Evolutionary conservation across 345 rosid genomes (phyloP), one percentile per base, ranked within the genome.

Genomic region (Brassica cretica): DNA sequence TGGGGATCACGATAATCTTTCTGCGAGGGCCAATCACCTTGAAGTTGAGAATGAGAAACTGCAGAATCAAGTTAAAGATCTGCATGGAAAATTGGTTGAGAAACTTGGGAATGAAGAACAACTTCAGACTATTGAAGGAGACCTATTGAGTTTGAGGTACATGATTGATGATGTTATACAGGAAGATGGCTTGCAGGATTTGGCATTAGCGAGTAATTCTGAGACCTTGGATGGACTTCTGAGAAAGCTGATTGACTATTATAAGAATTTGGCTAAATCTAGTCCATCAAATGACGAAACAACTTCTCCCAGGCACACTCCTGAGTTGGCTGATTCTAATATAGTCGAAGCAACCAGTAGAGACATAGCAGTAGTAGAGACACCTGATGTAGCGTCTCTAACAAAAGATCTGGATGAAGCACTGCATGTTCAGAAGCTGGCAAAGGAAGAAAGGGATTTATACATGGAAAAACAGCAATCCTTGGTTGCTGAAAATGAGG

Each of bases 371-470:
- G 83, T 73, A 49, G 37, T 65, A 21, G 84, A 82, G 82, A 84
- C 84, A 33, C 64, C 77, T 55, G 81, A 78, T 62, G 69, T 80
- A 75, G 81, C 73, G 61, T 77, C 73, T 78, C 81, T 90, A 81
- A 83, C 79, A 82, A 86, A 89, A 80, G 88, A 93, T 83, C 80
- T 93, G 82, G 96, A 89, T 73, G 92, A 85, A 46, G 86, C 86
- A 56, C 66, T 87, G 81, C 77, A 29, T 76, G 88, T 86, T 35
- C 87, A 91, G 74, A 82, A 70, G 81, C 77, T 59, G 60, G 82
- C 83, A 76, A 88, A 78, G 82, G 96, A 85, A 82, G 97, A 93
- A 79, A 90, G 91, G 84, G 93, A 95, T 83, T 74, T 59, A 58
- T 84, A 81, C 72, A 29, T 84, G 80, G 91, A 84, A 82, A 86